Evolutionary conservation across 2,329 filamentous ascomycete species (phyloP).

Genomic region (Curvularia eragrostidis): DNA sequence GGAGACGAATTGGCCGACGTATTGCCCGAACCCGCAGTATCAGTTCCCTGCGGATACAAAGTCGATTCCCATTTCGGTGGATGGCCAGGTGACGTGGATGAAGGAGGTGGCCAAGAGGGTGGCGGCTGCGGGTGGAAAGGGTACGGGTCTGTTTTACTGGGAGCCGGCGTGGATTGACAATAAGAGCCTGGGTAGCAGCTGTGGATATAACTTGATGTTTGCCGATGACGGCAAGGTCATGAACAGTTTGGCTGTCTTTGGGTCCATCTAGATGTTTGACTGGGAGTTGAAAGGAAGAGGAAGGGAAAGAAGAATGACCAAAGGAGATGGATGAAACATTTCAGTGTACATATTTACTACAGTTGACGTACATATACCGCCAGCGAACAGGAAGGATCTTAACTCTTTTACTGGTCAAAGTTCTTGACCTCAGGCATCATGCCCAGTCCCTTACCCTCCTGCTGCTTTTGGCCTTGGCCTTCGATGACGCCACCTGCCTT

Average conservation of each 20-base stretch:
- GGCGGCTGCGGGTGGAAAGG: constrained; percentile 59
- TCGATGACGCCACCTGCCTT: constrained; percentile 66
- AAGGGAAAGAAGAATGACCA: not conserved
- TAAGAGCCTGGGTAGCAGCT: constrained; percentile 68
- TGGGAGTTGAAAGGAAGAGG: not conserved
- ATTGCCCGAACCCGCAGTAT: constrained; percentile 65
- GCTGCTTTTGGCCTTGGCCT: constrained; percentile 42
- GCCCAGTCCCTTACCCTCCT: constrained; percentile 51
- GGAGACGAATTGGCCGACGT: constrained; percentile 73
- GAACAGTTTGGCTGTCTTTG: constrained; percentile 64
- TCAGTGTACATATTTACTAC: constrained; percentile 11
- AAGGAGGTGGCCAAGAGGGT: constrained; percentile 65
- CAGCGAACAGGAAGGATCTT: not conserved
- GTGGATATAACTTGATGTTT: constrained; percentile 69
- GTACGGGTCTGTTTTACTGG: constrained; percentile 72
- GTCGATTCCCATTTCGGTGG: constrained; percentile 67
- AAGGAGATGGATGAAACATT: not conserved
- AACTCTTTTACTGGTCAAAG: constrained; percentile 48
- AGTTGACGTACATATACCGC: constrained; percentile 1
- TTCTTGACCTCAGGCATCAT: constrained; percentile 60
- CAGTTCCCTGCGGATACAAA: constrained; percentile 67
- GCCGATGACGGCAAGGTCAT: constrained; percentile 61
- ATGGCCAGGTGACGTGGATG: constrained; percentile 69
- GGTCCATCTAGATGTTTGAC: constrained; percentile 9
- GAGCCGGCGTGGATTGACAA: constrained; percentile 76